phyloP scores from a whole-genome alignment of 352 stramenopile species.

The Phytophthora meadii region DNA sequence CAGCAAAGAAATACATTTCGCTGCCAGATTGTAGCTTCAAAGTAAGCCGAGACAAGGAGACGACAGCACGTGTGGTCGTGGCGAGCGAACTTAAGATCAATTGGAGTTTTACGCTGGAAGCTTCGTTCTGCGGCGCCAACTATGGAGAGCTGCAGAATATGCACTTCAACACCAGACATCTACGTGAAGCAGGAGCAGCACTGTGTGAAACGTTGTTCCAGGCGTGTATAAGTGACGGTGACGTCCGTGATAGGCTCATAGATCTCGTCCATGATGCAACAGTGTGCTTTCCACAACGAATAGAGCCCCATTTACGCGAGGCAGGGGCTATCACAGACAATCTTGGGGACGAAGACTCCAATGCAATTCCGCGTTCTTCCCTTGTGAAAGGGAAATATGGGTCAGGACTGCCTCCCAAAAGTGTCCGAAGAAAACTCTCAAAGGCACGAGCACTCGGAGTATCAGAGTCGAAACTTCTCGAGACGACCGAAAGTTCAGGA shows the following conservation, averaged over 20 bases:
- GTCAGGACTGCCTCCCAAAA: conserved; percentile 19
- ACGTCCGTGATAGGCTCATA: conserved; percentile 40
- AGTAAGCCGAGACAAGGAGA: conserved; percentile 82
- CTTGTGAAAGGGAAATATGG: conserved; percentile 29
- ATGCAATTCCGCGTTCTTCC: conserved; percentile 13
- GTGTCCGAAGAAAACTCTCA: conserved; percentile 21
- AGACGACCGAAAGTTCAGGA: conserved; percentile 20
- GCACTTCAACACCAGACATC: conserved; percentile 76
- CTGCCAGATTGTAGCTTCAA: conserved; percentile 83
- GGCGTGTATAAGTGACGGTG: conserved; percentile 46
- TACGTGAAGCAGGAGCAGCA: conserved; percentile 51
- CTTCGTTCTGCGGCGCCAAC: conserved; percentile 86
- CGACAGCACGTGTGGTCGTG: conserved; percentile 83
- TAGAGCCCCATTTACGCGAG: conserved; percentile 54
- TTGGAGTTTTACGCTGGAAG: conserved; percentile 89
- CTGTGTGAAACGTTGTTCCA: conserved; percentile 61
- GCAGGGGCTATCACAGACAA: conserved; percentile 26
- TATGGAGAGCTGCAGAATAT: conserved; percentile 64
- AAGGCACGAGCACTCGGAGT: conserved; percentile 19
- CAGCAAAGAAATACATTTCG: conserved; percentile 70
- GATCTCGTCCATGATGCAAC: conserved; percentile 42
- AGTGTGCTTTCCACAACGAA: conserved; percentile 38
- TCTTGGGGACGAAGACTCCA: conserved; percentile 17
- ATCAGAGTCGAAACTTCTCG: conserved; percentile 23
- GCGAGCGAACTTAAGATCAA: conserved; percentile 78